Evolutionary conservation across 371 early-diverging fungal species (phyloP).

Genomic region (Mortierella sp.): DNA sequence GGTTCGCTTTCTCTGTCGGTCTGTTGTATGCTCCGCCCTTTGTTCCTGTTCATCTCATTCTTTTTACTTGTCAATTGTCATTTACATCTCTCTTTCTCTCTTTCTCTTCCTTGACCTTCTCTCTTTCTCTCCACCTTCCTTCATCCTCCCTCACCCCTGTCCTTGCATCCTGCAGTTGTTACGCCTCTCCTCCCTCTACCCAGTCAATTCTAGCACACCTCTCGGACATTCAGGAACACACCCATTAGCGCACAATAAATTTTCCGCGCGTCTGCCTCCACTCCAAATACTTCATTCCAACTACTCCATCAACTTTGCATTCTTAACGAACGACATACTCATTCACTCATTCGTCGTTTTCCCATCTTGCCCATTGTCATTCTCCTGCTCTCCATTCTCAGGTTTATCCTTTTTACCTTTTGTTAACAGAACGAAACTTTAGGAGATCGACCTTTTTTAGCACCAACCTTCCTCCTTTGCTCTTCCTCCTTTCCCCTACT

Average conservation of each 20-base stretch:
- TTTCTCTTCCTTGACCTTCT: slow-evolving; percentile 3
- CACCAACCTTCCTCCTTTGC: no score
- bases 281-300: not conserved
- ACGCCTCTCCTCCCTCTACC: not conserved
- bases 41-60: not conserved
- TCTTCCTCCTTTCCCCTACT: not conserved
- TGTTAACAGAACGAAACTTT: not conserved
- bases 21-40: not conserved
- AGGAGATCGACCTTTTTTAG: not conserved
- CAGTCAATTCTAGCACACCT: not conserved
- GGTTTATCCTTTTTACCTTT: not conserved
- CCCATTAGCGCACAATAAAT: no score
- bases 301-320: not conserved
- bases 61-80: not conserved
- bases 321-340: not conserved
- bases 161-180: not conserved
- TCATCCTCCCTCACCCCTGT: not conserved
- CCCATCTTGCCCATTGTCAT: not conserved
- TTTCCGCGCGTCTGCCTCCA: not conserved
- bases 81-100: not conserved
- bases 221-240: not conserved
- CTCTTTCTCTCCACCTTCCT: not conserved
- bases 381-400: not conserved
- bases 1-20: slow-evolving; percentile 7
- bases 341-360: not conserved